Evolutionary conservation across 2,329 filamentous ascomycete genomes (phyloP).

Genomic region (Trichothecium roseum): DNA sequence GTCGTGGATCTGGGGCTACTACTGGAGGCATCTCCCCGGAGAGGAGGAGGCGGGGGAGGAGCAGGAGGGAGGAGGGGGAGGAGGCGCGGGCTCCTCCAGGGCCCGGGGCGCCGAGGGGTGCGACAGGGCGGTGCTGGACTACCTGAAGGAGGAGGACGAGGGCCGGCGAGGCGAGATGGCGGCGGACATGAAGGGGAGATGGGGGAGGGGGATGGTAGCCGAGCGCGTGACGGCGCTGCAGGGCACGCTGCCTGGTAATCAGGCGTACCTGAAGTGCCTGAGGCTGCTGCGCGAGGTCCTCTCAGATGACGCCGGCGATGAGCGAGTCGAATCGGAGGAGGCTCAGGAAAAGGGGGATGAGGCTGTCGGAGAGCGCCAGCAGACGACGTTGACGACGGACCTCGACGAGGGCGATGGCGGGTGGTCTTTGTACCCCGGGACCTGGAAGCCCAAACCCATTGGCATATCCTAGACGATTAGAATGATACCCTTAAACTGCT

Average conservation of each 20-base stretch:
- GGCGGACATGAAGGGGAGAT: constrained; percentile 20
- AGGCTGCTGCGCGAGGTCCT: constrained; percentile 32
- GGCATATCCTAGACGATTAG: no score
- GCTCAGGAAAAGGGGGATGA: constrained; percentile 8
- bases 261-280: constrained; percentile 31
- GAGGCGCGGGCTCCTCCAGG: not conserved
- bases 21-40: constrained; percentile 53
- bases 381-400: constrained; percentile 7
- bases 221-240: constrained; percentile 27
- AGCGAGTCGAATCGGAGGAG: no score
- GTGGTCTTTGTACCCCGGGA: constrained; percentile 40
- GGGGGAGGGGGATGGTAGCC: constrained; percentile 25
- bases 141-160: constrained; percentile 24
- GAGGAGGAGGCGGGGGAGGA: constrained; percentile 7
- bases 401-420: constrained; percentile 16
- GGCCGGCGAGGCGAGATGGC: constrained; percentile 9
- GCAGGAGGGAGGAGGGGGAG: constrained; percentile 7
- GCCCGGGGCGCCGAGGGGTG: constrained; percentile 12
- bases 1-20: constrained; percentile 80
- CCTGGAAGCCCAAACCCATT: constrained; percentile 49
- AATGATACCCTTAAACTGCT: no score
- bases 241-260: constrained; percentile 28
- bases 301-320: constrained; percentile 11
- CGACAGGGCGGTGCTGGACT: constrained; percentile 24
- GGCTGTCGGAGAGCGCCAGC: constrained; percentile 8